Evolutionary conservation across 148 eudicot species (phyloP), one percentile per base, ranked within the genome.

Genomic region (Amaranthus hypochondriacus): DNA sequence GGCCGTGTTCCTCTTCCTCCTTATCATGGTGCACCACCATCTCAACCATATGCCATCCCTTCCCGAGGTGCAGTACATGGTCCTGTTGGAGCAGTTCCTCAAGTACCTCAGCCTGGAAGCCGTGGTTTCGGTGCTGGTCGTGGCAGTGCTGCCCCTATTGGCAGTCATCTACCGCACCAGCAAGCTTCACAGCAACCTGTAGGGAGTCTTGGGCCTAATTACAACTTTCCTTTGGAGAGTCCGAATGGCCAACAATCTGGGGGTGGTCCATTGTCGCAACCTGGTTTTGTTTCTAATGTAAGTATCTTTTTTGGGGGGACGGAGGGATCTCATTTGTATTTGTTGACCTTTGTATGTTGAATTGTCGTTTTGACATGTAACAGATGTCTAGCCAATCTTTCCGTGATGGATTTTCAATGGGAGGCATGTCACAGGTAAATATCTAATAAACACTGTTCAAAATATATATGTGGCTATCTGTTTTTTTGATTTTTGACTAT

Each of bases 1-100:
- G 89, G 91, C 71, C 90, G 94, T 15, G 91, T 90, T 77, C 97
- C 99, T 4, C 12, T 96, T 68, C 80, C 84, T 70, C 91, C 96
- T 68, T 92, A 90, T 81, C 97, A 90, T 71, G 96, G 99, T 63
- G 91, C 87, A 44, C 91, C 88, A 70, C 94, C 90, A 14, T 81
- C 99, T 15, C 99, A 96, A 75, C 99, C 96, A 4, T 96, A 92
- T 83, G 94, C 97, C 62, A 96, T 96, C 76, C 99, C 99, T 52
- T 78, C 89, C 49, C 93, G 96, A 58, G 93, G 93, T 75, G 92
- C 93, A 76, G 86, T 85, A 54, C 97, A 92, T 83, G 97, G 98
- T 68, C 98, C 98, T 69, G 88, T 91, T 79, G 98, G 97, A 68
- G 96, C 92, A 59, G 91, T 94, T 73, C 97, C 98, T 68, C 98